Evolutionary conservation across 805 yeast species (phyloP), one percentile per base, ranked within the genome.

Genomic region (Myxozyma geophila): DNA sequence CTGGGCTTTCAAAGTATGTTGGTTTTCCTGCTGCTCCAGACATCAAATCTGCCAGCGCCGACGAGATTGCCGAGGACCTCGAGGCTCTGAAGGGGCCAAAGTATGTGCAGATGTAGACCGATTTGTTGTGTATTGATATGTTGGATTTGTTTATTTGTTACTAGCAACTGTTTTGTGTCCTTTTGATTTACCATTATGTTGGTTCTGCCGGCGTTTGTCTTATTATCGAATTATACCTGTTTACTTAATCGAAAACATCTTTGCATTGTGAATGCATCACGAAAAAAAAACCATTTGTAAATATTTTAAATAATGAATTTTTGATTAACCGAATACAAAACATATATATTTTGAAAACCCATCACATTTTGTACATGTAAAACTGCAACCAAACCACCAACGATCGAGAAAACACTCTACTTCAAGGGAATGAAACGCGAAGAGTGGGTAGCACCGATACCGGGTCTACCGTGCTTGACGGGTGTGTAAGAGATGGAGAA

Each of bases 401-500:
- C 55, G 17, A 50, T 36, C 13, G 19, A 21, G 35, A 33, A 28
- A 43, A 23, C 44, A 46, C 35, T 56, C 57, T 70, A 71, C 67
- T 71, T 71, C 58, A 70, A 68, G 58, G 73, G 73, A 52, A 71
- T 70, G 70, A 71, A 70, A 46, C 73, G 73, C 36, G 59, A 49
- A 82, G 89, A 84, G 78, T 83, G 81, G 66, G 78, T 72, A 58
- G 78, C 76, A 71, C 80, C 80, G 67, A 84, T 83, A 87, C 92
- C 96, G 77, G 96, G 92, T 86, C 95, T 88, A 88, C 98, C 98
- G 87, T 96, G 99, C 87, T 96, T 91, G 81, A 93, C 98, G 80
- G 99, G 99, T 82, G 96, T 90, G 87, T 95, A 95, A 77, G 99
- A 86, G 84, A 95, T 95, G 78, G 99, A 93, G 91, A 95, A 95